These are phyloP conservation scores for Maudiozyma saulgeensis DNA, from an alignment of 805 yeast genomes.

Conservation along the genomic window DNA sequence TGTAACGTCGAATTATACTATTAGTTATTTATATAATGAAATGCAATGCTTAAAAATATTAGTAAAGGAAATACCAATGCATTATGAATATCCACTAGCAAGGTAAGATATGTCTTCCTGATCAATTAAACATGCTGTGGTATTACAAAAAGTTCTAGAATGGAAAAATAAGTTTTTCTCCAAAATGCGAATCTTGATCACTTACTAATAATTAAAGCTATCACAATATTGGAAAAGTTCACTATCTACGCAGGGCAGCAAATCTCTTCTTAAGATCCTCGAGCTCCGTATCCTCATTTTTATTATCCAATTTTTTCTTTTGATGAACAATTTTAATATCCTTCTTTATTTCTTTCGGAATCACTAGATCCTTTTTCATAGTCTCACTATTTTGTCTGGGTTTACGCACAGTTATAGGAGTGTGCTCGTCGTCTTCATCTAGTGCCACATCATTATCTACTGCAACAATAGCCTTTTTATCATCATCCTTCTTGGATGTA, in stretches of 20 bases:
- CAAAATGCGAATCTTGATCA: too few species aligned
- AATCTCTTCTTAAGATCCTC: conserved; percentile 63
- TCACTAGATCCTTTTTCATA: conserved; percentile 30
- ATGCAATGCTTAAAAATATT: too few species aligned
- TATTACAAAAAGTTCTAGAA: too few species aligned
- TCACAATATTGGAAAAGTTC: background rate
- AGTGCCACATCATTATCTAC: conserved; percentile 30
- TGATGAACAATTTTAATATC: conserved; percentile 26
- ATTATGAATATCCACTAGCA: too few species aligned
- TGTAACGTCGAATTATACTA: too few species aligned
- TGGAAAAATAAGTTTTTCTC: too few species aligned
- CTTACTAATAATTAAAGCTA: too few species aligned
- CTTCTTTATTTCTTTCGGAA: conserved; percentile 34
- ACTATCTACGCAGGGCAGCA: conserved; percentile 56
- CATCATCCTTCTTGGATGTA: conserved; percentile 8
- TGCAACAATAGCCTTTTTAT: conserved; percentile 30
- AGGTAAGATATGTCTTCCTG: too few species aligned
- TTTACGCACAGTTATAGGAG: conserved; percentile 36
- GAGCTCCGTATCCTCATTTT: conserved; percentile 36
- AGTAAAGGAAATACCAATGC: too few species aligned
- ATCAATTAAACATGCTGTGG: too few species aligned
- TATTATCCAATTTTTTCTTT: conserved; percentile 15
- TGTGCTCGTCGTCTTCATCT: conserved; percentile 18
- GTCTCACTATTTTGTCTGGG: conserved; percentile 36
- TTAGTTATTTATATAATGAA: too few species aligned